Base-by-base conservation (phyloP, 2,329 filamentous ascomycete species). In the Myriosclerotinia curreyana region DNA sequence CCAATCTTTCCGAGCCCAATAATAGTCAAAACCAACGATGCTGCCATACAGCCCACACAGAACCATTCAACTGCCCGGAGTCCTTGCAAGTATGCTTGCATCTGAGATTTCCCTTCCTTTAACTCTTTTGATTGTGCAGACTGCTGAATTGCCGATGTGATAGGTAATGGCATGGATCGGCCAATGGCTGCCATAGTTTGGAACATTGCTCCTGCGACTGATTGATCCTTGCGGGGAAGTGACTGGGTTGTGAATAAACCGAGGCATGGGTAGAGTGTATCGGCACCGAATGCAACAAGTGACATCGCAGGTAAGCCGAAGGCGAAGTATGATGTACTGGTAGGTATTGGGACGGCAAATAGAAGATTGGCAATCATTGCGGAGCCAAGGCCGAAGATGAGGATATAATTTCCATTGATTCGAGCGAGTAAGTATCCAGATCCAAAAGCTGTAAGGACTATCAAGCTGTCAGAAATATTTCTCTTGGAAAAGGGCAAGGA, bases 181-280 rank as follows among this genome's bases (percentile, higher is more conserved):
- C 87, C 87, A 40, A 90, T 77, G 70, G 89, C 86, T 0, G 84
- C 84, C 15, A 86, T 82, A 0, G 86, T 82, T 65, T 89, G 89
- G 71, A 90, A 84, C 11, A 90, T 79, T 0, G 86, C 88, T 0
- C 87, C 88, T 0, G 87, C 87, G 0, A 90, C 74, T 1, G 86
- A 85, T 70, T 90, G 87, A 66, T 91, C 86, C 58, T 85, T 82
- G 0, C 78, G 77, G 0, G 86, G 83, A 0, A 91, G 78, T 0
- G 82, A 79, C 66, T 84, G 83, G 0, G 86, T 87, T 0, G 84
- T 87, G 71, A 88, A 89, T 0, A 91, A 79, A 0, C 85, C 86
- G 22, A 90, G 76, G 5, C 83, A 83, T 0, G 87, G 87, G 79
- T 85, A 89, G 0, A 86, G 79, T 0, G 85, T 87, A 71, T 91